A percentile compares a stretch with the other conserved stretches of the same genome.
phyloP scores from a whole-genome alignment of 768 basidiomycete genomes.

The Porpolomopsis calyptriformis region DNA sequence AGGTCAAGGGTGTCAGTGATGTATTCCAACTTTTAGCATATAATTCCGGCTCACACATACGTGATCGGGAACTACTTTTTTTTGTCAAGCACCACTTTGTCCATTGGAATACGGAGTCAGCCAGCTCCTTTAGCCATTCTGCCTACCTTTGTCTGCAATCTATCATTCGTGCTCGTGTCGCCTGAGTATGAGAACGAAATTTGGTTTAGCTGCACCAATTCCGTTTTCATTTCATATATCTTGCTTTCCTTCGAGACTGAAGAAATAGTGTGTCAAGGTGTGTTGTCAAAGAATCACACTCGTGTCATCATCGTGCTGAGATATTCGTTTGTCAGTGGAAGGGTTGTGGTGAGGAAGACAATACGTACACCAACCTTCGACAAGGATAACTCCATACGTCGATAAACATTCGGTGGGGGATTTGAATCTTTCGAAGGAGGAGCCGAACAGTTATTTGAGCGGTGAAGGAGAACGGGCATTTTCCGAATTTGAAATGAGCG shows the following conservation, averaged over 20 bases:
- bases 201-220: conserved; percentile 45
- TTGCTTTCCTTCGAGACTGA: conserved; percentile 8
- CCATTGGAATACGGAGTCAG: conserved; percentile 60
- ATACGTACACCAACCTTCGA: conserved; percentile 46
- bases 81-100: no score
- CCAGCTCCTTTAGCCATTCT: conserved; percentile 22
- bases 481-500: no score
- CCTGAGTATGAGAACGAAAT: conserved; percentile 26
- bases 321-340: conserved; percentile 40
- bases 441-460: conserved; percentile 44
- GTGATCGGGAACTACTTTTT: no score
- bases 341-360: conserved; percentile 39
- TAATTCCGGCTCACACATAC: no score
- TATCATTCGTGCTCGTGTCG: conserved; percentile 42
- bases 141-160: conserved; percentile 30
- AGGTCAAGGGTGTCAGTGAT: no score
- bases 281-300: conserved; percentile 12
- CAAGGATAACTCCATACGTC: background rate
- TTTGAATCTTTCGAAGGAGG: conserved; percentile 42
- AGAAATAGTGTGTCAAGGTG: conserved; percentile 55
- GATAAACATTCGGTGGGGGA: conserved; percentile 2
- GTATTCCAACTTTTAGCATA: no score
- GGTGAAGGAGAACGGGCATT: no score
- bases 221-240: conserved; percentile 3
- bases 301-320: conserved; percentile 1